Base-by-base conservation (phyloP, 2,329 filamentous ascomycete genomes). In the Apiospora saccharicola region DNA sequence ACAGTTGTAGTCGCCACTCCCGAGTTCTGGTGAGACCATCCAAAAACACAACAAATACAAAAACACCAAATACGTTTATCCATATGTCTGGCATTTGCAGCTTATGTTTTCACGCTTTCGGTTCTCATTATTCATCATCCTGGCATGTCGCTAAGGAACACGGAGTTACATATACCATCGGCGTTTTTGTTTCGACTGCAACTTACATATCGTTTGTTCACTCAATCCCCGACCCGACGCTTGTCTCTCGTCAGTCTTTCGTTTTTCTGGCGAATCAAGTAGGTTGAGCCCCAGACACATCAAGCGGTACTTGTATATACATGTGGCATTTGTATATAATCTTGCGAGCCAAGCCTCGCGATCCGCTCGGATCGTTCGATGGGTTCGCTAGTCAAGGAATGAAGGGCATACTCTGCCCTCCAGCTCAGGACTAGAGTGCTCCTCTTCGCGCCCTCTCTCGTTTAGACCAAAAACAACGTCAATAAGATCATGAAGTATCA, bases 131-230 rank as follows among this genome's bases (percentile, higher is more conserved):
- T 64, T 64, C 57, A 64, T 64, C 34, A 41, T 64, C 57, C 14
- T 37, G n/a, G 57, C 34, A 64, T 34, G 4, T n/a, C n/a, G 34
- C 53, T 37, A 34, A 22, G 34, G 57, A 41, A 64, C 37, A 64
- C 57, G 57, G 57, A 37, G 57, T 64, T 64, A n/a, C 34, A 64
- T 64, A 64, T 64, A 64, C 57, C 57, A 64, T 13, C 14, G 57
- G 57, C 57, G 57, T 64, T 64, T 64, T 41, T 41, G 57, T 64
- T 64, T 64, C 34, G 57, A 64, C 57, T 64, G 57, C 57, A n/a
- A 64, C 57, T n/a, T 64, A 64, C 57, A 64, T 51, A 49, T n/a
- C 53, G 34, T 64, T 41, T 64, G 34, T 41, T 64, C 41, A 41
- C 57, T 41, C 57, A 41, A n/a, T 22, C 34, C 8, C 30, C 57